phyloP scores from a whole-genome alignment of 345 rosid species.

The Nephelium lappaceum region DNA sequence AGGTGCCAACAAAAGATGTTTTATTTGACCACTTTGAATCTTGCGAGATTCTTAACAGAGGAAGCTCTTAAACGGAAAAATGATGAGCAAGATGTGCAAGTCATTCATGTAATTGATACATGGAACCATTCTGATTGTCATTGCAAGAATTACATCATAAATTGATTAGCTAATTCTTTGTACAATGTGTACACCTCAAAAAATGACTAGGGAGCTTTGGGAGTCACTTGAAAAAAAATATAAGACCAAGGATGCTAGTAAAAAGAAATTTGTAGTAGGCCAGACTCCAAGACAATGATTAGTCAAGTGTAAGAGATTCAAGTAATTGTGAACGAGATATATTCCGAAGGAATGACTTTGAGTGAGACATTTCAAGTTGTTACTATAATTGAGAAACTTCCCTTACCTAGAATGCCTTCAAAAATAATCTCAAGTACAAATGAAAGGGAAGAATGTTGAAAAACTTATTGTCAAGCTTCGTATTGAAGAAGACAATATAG shows the following conservation, averaged over 20 bases:
- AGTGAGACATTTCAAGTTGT: background rate
- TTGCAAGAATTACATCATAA: background rate
- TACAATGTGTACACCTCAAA: background rate
- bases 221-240: background rate
- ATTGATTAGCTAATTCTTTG: background rate
- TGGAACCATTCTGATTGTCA: background rate
- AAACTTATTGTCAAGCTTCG: background rate
- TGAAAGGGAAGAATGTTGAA: background rate
- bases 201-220: background rate
- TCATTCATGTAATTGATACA: background rate
- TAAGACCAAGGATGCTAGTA: background rate
- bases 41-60: background rate
- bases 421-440: background rate
- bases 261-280: background rate
- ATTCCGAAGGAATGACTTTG: background rate
- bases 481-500: background rate
- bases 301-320: conserved; percentile 7
- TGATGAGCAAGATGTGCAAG: background rate
- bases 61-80: background rate
- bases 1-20: background rate
- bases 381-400: background rate
- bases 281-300: background rate
- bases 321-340: background rate
- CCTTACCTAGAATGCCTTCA: background rate
- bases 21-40: background rate